phyloP scores from a whole-genome alignment of 768 basidiomycete genomes.

The Lactifluus hygrophoroides region DNA sequence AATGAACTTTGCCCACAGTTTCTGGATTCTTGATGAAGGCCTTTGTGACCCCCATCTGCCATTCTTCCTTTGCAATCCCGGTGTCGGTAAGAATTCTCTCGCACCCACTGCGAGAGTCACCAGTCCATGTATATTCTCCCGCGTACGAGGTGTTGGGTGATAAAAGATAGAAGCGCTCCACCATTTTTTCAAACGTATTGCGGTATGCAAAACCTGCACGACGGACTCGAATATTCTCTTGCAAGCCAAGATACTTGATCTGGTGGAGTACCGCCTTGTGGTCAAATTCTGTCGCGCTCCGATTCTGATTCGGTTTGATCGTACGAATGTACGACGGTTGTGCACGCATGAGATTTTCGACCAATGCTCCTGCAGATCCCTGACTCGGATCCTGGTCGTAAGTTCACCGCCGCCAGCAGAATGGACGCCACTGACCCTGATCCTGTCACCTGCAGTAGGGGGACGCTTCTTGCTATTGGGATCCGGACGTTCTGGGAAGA shows the following conservation, averaged over 20 bases:
- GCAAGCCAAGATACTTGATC: conserved; percentile 96
- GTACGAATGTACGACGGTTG: conserved; percentile 98
- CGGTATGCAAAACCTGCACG: conserved; percentile 97
- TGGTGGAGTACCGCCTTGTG: conserved; percentile 94
- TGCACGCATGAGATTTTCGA: conserved; percentile 95
- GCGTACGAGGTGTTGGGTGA: conserved; percentile 96
- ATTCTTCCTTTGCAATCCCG: conserved; percentile 92
- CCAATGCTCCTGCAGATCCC: conserved; percentile 91
- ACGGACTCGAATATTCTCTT: conserved; percentile 97
- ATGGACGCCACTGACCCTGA: conserved; percentile 52
- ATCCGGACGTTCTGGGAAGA: conserved; percentile 94
- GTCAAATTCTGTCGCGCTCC: conserved; percentile 87
- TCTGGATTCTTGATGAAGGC: conserved; percentile 99
- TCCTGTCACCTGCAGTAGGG: conserved; percentile 95
- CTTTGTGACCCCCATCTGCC: conserved; percentile 99
- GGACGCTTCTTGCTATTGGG: conserved; percentile 97
- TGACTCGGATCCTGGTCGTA: conserved; percentile 24
- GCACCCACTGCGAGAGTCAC: conserved; percentile 85
- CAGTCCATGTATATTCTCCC: conserved; percentile 96
- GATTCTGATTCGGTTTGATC: conserved; percentile 98
- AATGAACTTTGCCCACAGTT: conserved; percentile 48
- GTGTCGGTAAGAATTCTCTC: conserved; percentile 90
- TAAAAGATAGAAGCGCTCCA: conserved; percentile 93
- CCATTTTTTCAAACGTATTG: conserved; percentile 98
- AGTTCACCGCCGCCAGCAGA: background rate